These are phyloP conservation scores for Mycena citricolor DNA, from an alignment of 1,284 basidiomycete species.

Conservation along the genomic window DNA sequence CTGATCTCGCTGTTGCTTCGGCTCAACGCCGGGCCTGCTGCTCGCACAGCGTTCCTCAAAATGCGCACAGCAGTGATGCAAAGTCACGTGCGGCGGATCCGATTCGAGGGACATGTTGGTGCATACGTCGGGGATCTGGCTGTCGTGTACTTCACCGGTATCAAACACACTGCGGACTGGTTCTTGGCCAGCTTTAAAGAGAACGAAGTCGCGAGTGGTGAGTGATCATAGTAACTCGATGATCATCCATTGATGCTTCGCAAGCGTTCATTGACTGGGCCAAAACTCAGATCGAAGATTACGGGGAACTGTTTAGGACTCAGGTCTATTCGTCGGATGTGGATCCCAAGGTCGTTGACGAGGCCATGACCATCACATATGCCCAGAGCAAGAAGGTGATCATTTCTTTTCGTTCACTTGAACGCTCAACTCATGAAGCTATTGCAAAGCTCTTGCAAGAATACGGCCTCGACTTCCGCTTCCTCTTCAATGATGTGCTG, in stretches of 20 bases:
- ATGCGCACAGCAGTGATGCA: slow-evolving; percentile 79
- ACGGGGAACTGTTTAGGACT: slow-evolving; percentile 83
- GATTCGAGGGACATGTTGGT: slow-evolving; percentile 88
- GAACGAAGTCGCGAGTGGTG: slow-evolving; percentile 89
- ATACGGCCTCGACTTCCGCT: slow-evolving; percentile 90
- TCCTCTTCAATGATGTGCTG: slow-evolving; percentile 75
- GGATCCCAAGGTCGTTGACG: slow-evolving; percentile 65
- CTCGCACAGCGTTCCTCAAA: slow-evolving; percentile 80
- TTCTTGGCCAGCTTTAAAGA: slow-evolving; percentile 95
- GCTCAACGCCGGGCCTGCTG: slow-evolving; percentile 77
- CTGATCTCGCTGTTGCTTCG: slow-evolving; percentile 75
- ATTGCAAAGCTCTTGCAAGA: slow-evolving; percentile 77
- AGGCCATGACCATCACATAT: slow-evolving; percentile 75
- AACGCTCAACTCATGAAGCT: slow-evolving; percentile 1
- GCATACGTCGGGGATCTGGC: slow-evolving; percentile 81
- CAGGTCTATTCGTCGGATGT: slow-evolving; percentile 89
- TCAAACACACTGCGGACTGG: slow-evolving; percentile 98
- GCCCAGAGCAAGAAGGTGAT: slow-evolving; percentile 77
- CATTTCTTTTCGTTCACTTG: too few relatives aligned
- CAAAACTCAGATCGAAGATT: slow-evolving; percentile 81
- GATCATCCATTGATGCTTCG: slow-evolving; percentile 11
- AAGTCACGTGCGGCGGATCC: slow-evolving; percentile 78
- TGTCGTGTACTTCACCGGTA: slow-evolving; percentile 82
- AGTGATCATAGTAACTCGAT: slow-evolving; percentile 31
- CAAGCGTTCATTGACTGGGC: slow-evolving; percentile 95